These are phyloP conservation scores for Mucor velutinosus DNA, from an alignment of 371 early-diverging fungal species.

Conservation along the genomic window DNA sequence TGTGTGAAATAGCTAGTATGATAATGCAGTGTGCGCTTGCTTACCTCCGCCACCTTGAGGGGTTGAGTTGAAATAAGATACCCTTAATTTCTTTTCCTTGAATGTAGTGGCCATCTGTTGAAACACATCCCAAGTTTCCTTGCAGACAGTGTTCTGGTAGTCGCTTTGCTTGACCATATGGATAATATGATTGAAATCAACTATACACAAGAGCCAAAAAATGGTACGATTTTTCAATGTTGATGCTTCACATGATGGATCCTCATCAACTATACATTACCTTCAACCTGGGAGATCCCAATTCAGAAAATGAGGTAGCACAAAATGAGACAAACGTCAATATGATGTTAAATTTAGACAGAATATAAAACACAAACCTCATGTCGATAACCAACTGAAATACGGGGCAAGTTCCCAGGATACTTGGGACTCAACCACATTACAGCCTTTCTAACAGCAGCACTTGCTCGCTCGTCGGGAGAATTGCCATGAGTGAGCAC, in stretches of 20 bases:
- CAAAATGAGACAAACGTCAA: conserved; percentile 8
- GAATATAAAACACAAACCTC: conserved; percentile 48
- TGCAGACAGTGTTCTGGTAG: conserved; percentile 59
- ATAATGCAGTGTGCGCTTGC: not conserved
- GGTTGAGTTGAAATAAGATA: conserved; percentile 84
- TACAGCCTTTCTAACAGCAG: conserved; percentile 71
- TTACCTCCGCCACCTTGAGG: conserved; percentile 87
- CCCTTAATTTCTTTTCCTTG: conserved; percentile 53
- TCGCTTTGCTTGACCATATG: conserved; percentile 61
- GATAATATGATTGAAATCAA: conserved; percentile 69
- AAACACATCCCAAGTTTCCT: conserved; percentile 65
- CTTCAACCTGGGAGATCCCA: conserved; percentile 40
- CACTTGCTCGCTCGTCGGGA: conserved; percentile 73
- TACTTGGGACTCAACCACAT: conserved; percentile 76
- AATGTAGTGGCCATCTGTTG: conserved; percentile 50
- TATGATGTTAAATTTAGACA: conserved; percentile 8
- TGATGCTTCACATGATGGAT: not conserved
- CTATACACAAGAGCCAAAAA: conserved; percentile 21
- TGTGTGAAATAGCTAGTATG: not conserved
- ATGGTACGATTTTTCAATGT: not conserved
- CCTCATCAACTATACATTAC: conserved; percentile 22
- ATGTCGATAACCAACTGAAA: conserved; percentile 68
- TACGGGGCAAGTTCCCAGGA: conserved; percentile 74
- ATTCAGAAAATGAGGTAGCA: not conserved
- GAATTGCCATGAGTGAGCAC: conserved; percentile 58